Base-by-base conservation (phyloP, 371 early-diverging fungal genomes). In the Mortierella sp. region DNA sequence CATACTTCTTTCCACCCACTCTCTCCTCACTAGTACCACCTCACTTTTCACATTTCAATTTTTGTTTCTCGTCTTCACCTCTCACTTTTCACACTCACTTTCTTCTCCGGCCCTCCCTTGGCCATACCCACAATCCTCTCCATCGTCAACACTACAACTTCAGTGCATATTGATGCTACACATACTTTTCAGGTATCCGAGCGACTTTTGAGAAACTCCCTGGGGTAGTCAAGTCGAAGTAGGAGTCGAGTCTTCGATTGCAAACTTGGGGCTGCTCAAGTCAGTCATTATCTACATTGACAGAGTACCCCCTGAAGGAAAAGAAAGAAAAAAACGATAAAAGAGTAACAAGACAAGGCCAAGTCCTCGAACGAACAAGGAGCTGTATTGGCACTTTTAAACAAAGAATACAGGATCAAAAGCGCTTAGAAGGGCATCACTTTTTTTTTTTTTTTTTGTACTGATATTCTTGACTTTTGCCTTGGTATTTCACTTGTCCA, bases 301-400 rank as follows among this genome's bases (percentile, higher is more conserved):
- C 43, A 4, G 18, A 46, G 14, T 18, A 16, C 5, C 7, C 11
- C 21, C 25, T 15, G 15, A 37, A 28, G 25, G 55, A 14, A 18
- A 18, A 5, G 11, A 51, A 51, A 11, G 51, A 7, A 51, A 23
- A 18, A 16, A 11, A 19, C 18, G 51, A 51, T 23, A 19, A 16
- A 18, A 51, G 19, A 51, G 18, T 23, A 51, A 18, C 51, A 51
- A 51, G 19, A 51, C 12, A 9, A 46, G 46, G 19, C 51, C 5
- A 18, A 51, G 21, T 16, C 51, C 5, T 51, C 21, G n/a, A 19
- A 16, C 51, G 18, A 19, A 51, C 21, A 18, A 51, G 46, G 46
- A 51, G 19, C 51, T 60, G 43, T 46, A 45, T 60, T 60, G 46
- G 60, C 60, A 37, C 26, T 19, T 26, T 19, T 7, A 28, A 60